Evolutionary conservation across 73 alveolate species (phyloP).

Genomic region (Stentor roeselii): DNA sequence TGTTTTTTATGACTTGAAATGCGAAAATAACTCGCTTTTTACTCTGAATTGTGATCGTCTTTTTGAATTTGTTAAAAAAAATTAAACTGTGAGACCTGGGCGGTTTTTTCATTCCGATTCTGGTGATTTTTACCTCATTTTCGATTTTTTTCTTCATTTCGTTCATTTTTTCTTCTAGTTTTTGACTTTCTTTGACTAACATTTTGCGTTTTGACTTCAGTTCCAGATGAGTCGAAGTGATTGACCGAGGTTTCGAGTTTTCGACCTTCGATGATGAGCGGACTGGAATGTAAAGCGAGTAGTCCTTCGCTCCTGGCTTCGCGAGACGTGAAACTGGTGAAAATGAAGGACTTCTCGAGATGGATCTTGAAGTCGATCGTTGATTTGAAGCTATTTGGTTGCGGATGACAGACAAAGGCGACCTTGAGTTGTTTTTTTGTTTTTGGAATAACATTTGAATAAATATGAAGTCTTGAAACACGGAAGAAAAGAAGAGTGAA

Average conservation of each 20-base stretch:
- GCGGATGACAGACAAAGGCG: not conserved
- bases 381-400: not conserved
- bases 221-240: not conserved
- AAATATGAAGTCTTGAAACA: too few relatives aligned
- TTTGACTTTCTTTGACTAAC: not conserved
- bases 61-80: too few relatives aligned
- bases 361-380: not conserved
- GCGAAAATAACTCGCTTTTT: not conserved
- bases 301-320: not conserved
- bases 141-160: not conserved
- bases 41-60: too few relatives aligned
- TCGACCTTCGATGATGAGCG: not conserved
- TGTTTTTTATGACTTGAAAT: too few relatives aligned
- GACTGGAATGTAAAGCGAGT: not conserved
- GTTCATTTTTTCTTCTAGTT: not conserved
- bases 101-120: not conserved
- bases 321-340: not conserved
- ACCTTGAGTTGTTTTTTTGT: not conserved
- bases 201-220: not conserved
- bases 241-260: not conserved
- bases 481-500: too few relatives aligned
- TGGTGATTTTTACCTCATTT: not conserved
- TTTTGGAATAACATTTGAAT: not conserved
- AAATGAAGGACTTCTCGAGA: not conserved
- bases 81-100: not conserved